Conservation (phyloP, 805 yeast species). For the Jamesozyma rosinii region DNA sequence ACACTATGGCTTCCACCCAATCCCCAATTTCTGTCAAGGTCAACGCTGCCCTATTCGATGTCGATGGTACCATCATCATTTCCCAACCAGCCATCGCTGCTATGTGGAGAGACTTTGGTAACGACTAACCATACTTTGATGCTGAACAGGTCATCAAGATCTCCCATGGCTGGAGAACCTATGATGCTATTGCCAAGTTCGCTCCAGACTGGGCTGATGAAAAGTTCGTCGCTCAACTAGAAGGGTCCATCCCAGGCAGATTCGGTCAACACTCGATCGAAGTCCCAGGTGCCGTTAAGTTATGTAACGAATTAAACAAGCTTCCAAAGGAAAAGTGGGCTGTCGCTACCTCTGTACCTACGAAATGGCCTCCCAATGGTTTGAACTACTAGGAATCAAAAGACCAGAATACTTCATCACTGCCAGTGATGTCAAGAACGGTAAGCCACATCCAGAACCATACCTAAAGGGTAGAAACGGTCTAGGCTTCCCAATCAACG, state of each 20-base stretch:
- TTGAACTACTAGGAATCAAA: too few relatives aligned
- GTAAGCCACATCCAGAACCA: too few relatives aligned
- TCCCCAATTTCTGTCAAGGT: slow-evolving; percentile 29
- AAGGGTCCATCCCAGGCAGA: slow-evolving; percentile 57
- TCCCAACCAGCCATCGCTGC: slow-evolving; percentile 77
- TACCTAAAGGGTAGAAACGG: too few relatives aligned
- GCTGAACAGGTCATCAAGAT: slow-evolving; percentile 61
- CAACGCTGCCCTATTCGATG: too few relatives aligned
- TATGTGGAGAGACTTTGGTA: too few relatives aligned
- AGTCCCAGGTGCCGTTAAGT: slow-evolving; percentile 71
- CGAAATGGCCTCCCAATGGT: too few relatives aligned
- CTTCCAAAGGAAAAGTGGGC: slow-evolving; percentile 62
- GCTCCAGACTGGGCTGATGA: slow-evolving; percentile 65
- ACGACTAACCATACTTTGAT: slow-evolving; percentile 58
- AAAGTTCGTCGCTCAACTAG: slow-evolving; percentile 55
- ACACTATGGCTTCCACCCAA: slow-evolving; percentile 21
- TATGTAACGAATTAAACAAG: slow-evolving; percentile 41
- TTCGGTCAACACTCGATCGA: slow-evolving; percentile 66
- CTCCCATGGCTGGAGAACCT: too few relatives aligned
- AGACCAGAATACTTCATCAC: too few relatives aligned
- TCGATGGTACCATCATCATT: slow-evolving; percentile 69
- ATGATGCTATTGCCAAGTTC: slow-evolving; percentile 65
- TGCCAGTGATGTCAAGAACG: too few relatives aligned
- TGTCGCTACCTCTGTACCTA: slow-evolving; percentile 72
- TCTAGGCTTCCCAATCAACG: too few relatives aligned